Evolutionary conservation across 2,329 filamentous ascomycete genomes (phyloP).

Genomic region (Hymenoscyphus infarciens): DNA sequence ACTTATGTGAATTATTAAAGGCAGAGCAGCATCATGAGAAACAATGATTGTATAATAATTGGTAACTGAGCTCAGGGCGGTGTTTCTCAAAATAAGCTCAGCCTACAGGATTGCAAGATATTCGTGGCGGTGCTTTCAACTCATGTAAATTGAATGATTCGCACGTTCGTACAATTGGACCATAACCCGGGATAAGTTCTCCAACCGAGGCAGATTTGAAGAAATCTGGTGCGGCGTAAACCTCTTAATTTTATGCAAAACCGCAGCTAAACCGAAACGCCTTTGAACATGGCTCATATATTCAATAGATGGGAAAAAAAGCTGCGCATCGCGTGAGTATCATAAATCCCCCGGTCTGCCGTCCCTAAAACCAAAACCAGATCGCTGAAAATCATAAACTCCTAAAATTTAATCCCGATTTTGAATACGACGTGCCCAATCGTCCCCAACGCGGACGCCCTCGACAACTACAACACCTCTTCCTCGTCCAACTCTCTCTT

Average conservation of each 20-base stretch:
- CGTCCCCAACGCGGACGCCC: conserved; percentile 74
- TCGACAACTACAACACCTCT: conserved; percentile 88
- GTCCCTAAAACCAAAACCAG: background rate
- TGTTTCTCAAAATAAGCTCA: background rate
- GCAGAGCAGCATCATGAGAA: background rate
- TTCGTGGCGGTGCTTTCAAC: background rate
- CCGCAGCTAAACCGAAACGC: background rate
- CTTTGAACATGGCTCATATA: conserved; percentile 18
- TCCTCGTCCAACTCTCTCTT: conserved; percentile 79
- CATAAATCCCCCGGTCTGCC: background rate
- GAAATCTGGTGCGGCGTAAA: background rate
- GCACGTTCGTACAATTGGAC: background rate
- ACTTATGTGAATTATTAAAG: background rate
- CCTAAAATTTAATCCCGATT: conserved; percentile 45
- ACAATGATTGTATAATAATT: background rate
- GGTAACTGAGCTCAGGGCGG: background rate
- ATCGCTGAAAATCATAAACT: conserved; percentile 1
- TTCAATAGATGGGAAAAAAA: conserved; percentile 16
- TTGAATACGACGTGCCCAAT: conserved; percentile 78
- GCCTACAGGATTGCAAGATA: background rate
- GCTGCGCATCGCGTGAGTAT: conserved; percentile 5
- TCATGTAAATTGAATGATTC: background rate
- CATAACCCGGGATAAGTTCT: background rate
- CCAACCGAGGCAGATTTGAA: background rate
- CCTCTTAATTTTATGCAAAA: background rate